Evolutionary conservation across 176 grass and related monocot species (phyloP).

Genomic region (Panicum miliaceum): DNA sequence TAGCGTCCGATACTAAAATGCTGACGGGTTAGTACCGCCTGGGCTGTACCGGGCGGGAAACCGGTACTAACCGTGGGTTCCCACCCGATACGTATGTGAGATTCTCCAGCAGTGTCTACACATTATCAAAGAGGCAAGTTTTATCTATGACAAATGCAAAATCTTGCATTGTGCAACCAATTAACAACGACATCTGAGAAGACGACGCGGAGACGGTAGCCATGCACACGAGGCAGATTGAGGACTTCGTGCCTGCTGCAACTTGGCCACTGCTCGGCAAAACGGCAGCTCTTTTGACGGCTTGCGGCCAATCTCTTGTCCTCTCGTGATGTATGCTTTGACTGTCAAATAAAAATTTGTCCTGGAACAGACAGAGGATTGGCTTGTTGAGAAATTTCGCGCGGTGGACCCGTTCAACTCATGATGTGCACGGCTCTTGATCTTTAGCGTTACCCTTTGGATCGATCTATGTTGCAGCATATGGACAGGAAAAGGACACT

Average conservation of each 20-base stretch:
- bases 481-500: conserved; percentile 1
- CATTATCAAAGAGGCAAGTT: background rate
- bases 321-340: background rate
- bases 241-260: conserved; percentile 10
- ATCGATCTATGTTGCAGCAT: background rate
- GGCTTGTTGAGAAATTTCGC: conserved; percentile 46
- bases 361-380: conserved; percentile 8
- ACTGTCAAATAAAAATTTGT: background rate
- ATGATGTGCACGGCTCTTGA: conserved; percentile 4
- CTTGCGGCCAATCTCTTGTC: background rate
- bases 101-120: too few relatives aligned
- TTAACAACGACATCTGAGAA: background rate
- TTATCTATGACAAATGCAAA: background rate
- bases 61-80: too few relatives aligned
- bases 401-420: conserved; percentile 6
- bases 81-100: too few relatives aligned
- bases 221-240: background rate
- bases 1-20: too few relatives aligned
- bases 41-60: too few relatives aligned
- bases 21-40: too few relatives aligned
- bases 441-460: background rate
- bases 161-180: background rate
- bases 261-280: conserved; percentile 21
- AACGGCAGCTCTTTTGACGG: conserved; percentile 24
- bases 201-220: conserved; percentile 18